A percentile compares a stretch with the other conserved stretches of the same genome.
Evolutionary conservation across 805 yeast genomes (phyloP).

Genomic region (Barnettozyma californica): DNA sequence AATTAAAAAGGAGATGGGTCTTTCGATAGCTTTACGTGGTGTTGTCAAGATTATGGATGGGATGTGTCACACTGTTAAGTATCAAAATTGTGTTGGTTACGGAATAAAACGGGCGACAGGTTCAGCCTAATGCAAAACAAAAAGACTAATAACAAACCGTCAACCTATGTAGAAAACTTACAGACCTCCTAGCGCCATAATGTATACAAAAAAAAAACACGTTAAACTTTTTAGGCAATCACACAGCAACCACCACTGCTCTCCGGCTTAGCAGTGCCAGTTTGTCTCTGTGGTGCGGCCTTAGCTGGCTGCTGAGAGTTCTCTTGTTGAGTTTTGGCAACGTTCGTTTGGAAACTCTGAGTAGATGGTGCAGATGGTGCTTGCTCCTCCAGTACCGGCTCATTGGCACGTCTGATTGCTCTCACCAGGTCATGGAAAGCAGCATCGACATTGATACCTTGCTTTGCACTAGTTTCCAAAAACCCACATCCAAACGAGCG

Average conservation of each 20-base stretch:
- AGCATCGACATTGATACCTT: conserved; percentile 83
- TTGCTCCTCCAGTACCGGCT: conserved; percentile 4
- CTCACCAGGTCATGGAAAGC: conserved; percentile 70
- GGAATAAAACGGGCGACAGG: background rate
- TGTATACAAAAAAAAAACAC: background rate
- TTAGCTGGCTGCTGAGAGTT: background rate
- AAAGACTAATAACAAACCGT: background rate
- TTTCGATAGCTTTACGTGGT: too few species aligned
- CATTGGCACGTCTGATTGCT: conserved; percentile 33
- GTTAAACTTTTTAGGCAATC: conserved; percentile 15
- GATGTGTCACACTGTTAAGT: background rate
- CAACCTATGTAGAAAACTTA: background rate
- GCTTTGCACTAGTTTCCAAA: conserved; percentile 91
- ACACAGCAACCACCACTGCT: conserved; percentile 33
- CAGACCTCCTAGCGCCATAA: background rate
- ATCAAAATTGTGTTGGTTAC: background rate
- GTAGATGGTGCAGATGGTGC: background rate
- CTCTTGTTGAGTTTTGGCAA: background rate
- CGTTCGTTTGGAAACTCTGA: background rate
- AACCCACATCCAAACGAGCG: conserved; percentile 64
- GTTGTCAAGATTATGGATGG: background rate
- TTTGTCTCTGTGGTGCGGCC: background rate
- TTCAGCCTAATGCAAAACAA: background rate
- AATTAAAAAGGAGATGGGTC: conserved; percentile 40
- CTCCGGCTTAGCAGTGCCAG: background rate